These are phyloP conservation scores for Aspergillus haitiensis DNA, from an alignment of 495 filamentous ascomycete species.

Conservation along the genomic window DNA sequence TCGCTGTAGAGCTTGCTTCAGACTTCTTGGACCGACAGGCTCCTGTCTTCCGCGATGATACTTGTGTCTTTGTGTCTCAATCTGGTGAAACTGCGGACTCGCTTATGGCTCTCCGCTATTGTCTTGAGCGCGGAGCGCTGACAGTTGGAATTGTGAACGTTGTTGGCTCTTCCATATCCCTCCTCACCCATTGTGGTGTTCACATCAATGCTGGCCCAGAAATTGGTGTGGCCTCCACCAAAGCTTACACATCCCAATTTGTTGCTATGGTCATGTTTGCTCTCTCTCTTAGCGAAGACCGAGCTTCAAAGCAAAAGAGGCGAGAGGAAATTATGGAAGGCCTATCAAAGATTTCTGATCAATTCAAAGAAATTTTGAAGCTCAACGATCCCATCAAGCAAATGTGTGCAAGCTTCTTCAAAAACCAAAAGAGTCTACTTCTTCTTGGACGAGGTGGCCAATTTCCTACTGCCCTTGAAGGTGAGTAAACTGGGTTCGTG, in stretches of 20 bases:
- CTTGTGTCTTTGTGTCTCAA: constrained; percentile 97
- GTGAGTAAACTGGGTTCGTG: constrained; percentile 39
- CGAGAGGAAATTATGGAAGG: constrained; percentile 97
- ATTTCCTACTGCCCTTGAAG: constrained; percentile 95
- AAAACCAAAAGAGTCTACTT: constrained; percentile 93
- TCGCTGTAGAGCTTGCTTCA: constrained; percentile 93
- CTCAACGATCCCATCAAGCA: constrained; percentile 92
- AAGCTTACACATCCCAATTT: constrained; percentile 98
- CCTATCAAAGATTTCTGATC: constrained; percentile 77
- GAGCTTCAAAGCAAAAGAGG: constrained; percentile 88
- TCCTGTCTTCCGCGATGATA: constrained; percentile 99
- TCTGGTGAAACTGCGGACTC: constrained; percentile 99
- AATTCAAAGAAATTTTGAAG: constrained; percentile 87
- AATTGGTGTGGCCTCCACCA: constrained; percentile 98
- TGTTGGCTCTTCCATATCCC: constrained; percentile 95
- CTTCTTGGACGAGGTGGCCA: constrained; percentile 92
- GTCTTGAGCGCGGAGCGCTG: constrained; percentile 91
- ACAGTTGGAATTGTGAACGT: constrained; percentile 98
- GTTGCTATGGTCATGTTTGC: constrained; percentile 99
- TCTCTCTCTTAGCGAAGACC: constrained; percentile 90
- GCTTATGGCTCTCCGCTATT: constrained; percentile 94
- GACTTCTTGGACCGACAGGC: constrained; percentile 97
- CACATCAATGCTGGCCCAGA: constrained; percentile 99
- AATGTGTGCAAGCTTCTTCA: constrained; percentile 84
- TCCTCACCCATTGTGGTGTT: constrained; percentile 98